Evolutionary conservation across 1,139 yeast genomes (phyloP), one percentile per base, ranked within the genome.

Genomic region (Barnettozyma hawaiiensis): DNA sequence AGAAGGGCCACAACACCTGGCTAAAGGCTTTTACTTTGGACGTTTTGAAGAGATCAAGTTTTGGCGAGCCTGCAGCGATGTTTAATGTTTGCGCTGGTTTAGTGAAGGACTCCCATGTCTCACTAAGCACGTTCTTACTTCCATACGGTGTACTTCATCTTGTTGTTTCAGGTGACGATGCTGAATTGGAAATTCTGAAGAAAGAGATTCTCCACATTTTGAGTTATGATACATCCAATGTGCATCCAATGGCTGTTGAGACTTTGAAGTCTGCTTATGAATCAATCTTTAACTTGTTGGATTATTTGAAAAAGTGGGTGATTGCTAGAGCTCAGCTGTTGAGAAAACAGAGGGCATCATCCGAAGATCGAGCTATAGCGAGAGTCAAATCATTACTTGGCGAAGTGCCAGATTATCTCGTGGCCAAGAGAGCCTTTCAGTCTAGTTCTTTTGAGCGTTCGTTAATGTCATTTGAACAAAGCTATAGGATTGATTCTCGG

Each of bases 371-470:
- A 2, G 48, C 48, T 4, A 54, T 54, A 10, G 57, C 62, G 26
- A 68, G 69, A 44, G 62, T 73, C 6, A 52, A 54, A 16, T 53
- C 57, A 21, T 71, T 51, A 4, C 42, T 57, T 2, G 53, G 54
- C 71, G 59, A 63, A 5, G 75, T 90, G 15, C 86, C 95, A 0
- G 77, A 81, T 32, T 78, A 77, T 37, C 59, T 84, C 20, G 70
- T 94, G 55, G 97, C 96, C 0, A 68, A 73, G 32, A 73, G 92
- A 42, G 84, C 97, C 0, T 75, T 87, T 3, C 89, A 86, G 50
- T 86, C 95, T 50, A 85, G 81, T 42, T 81, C 95, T 0, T 87
- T 79, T 56, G 97, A 95, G 48, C 71, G 97, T 42, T 87, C 97
- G 0, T 79, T 92, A n/a, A 69, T 90, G 46, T 87, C 87, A 58